phyloP scores from a whole-genome alignment of 345 rosid species.

The Pistacia vera region DNA sequence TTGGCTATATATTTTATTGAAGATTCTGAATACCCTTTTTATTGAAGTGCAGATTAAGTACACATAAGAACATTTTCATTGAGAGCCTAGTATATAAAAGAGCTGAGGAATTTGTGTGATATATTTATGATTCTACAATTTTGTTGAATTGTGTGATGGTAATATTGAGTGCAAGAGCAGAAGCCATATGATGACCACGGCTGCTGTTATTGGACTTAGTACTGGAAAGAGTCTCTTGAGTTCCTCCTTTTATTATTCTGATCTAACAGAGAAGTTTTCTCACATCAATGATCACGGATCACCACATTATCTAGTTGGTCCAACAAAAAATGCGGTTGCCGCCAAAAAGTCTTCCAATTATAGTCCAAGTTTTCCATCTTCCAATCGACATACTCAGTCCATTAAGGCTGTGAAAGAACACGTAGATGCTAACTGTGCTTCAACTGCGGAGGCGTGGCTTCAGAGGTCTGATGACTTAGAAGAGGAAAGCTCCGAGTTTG shows the following conservation, averaged over 20 bases:
- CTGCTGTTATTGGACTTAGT: slow-evolving; percentile 82
- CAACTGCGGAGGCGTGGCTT: slow-evolving; percentile 43
- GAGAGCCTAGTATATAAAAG: too few species aligned
- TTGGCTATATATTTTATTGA: not conserved
- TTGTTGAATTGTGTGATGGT: slow-evolving; percentile 35
- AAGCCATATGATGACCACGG: slow-evolving; percentile 67
- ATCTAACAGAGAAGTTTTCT: slow-evolving; percentile 51
- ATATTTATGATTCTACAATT: slow-evolving; percentile 18
- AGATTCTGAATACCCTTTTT: not conserved
- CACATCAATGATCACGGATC: slow-evolving; percentile 47
- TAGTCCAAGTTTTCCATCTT: slow-evolving; percentile 50
- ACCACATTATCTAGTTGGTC: slow-evolving; percentile 40
- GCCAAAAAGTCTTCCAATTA: slow-evolving; percentile 58
- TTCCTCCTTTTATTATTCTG: slow-evolving; percentile 66
- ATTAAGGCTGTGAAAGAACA: slow-evolving; percentile 68
- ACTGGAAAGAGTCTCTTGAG: slow-evolving; percentile 77
- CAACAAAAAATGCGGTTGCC: slow-evolving; percentile 42
- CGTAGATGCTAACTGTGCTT: slow-evolving; percentile 41
- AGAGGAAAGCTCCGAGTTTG: slow-evolving; percentile 51
- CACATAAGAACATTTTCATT: not conserved
- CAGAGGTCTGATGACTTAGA: slow-evolving; percentile 37
- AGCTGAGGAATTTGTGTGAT: slow-evolving; percentile 16
- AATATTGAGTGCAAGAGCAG: slow-evolving; percentile 19
- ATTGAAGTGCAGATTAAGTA: slow-evolving; percentile 11
- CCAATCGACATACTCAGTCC: slow-evolving; percentile 43